Evolutionary conservation across 352 stramenopile species (phyloP).

Genomic region (Globisporangium lucens): DNA sequence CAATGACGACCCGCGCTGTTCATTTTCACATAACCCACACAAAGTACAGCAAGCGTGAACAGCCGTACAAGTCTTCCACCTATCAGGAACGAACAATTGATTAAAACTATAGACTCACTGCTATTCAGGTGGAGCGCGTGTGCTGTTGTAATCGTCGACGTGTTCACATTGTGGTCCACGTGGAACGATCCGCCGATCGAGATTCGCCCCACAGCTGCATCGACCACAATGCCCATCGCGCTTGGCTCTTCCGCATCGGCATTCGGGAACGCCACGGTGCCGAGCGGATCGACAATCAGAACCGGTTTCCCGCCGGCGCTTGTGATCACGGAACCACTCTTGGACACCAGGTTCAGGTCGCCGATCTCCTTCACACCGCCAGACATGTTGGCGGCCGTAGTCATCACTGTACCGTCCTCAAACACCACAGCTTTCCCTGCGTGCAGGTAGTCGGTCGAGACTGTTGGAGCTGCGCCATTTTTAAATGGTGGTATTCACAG

Average conservation of each 20-base stretch:
- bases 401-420: constrained; percentile 76
- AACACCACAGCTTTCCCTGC: constrained; percentile 64
- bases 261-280: constrained; percentile 48
- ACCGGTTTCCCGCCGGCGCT: constrained; percentile 61
- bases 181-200: constrained; percentile 37
- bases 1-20: constrained; percentile 22
- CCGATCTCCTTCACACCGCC: constrained; percentile 73
- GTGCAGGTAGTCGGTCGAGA: constrained; percentile 67
- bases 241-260: constrained; percentile 42
- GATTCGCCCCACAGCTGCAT: constrained; percentile 34
- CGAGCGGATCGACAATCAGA: constrained; percentile 51
- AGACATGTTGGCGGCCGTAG: constrained; percentile 69
- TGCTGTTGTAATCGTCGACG: constrained; percentile 36
- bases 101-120: constrained; percentile 19
- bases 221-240: constrained; percentile 42
- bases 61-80: neutral
- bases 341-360: constrained; percentile 74
- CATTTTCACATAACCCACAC: neutral
- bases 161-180: constrained; percentile 44
- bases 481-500: neutral
- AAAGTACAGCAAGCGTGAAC: neutral
- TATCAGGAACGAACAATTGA: neutral
- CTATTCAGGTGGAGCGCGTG: constrained; percentile 49
- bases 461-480: constrained; percentile 36
- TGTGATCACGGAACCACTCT: constrained; percentile 54